These are phyloP conservation scores for Globisporangium solare DNA, from an alignment of 352 stramenopile species.

Conservation along the genomic window DNA sequence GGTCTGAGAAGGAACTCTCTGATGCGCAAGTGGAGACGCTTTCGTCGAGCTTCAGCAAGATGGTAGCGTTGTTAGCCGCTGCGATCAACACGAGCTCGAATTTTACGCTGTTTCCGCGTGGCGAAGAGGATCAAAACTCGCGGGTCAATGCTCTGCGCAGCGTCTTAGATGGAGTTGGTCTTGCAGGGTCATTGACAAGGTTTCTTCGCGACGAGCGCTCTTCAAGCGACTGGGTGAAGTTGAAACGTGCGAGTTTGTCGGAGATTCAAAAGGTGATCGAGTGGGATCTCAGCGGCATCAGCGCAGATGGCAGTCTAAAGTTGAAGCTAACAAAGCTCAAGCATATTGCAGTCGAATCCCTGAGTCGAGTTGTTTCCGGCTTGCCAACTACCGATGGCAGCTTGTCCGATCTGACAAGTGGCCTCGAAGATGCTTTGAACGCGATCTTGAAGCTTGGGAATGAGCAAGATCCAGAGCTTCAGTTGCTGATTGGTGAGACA, in stretches of 20 bases:
- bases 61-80: slow-evolving; percentile 20
- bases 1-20: neutral
- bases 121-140: slow-evolving; percentile 36
- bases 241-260: slow-evolving; percentile 26
- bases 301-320: slow-evolving; percentile 38
- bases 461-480: slow-evolving; percentile 33
- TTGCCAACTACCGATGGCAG: slow-evolving; percentile 16
- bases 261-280: slow-evolving; percentile 29
- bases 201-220: slow-evolving; percentile 17
- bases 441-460: slow-evolving; percentile 21
- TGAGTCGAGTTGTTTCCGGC: slow-evolving; percentile 25
- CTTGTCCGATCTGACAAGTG: neutral
- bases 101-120: slow-evolving; percentile 30
- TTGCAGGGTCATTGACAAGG: slow-evolving; percentile 22
- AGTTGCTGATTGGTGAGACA: slow-evolving; percentile 47
- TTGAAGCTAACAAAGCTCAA: slow-evolving; percentile 35
- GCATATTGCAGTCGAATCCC: slow-evolving; percentile 34
- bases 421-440: slow-evolving; percentile 23
- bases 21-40: slow-evolving; percentile 18
- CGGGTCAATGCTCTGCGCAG: slow-evolving; percentile 34
- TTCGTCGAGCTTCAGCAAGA: slow-evolving; percentile 26
- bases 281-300: slow-evolving; percentile 35
- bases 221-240: slow-evolving; percentile 23
- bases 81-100: slow-evolving; percentile 25
- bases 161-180: slow-evolving; percentile 35